Percentiles rank a stretch among this genome's conserved stretches.
Evolutionary conservation across 2,329 filamentous ascomycete species (phyloP).

Genomic region (Clonostachys sp.): DNA sequence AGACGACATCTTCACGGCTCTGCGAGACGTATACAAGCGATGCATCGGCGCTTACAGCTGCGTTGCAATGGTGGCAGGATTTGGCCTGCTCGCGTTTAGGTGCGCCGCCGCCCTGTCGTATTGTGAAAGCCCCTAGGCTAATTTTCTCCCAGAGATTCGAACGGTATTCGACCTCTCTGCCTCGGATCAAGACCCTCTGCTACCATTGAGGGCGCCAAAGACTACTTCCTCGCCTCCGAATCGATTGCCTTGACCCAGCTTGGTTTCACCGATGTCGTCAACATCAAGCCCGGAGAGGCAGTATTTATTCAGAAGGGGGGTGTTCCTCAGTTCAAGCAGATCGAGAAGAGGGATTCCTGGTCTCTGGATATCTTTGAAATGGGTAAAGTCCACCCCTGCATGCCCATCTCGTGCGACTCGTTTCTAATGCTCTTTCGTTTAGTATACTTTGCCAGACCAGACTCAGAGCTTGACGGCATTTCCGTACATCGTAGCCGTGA

Average conservation of each 20-base stretch:
- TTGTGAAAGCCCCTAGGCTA: not conserved
- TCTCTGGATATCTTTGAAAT: not conserved
- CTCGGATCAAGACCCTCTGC: constrained; percentile 69
- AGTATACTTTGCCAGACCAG: constrained; percentile 82
- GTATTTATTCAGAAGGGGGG: constrained; percentile 80
- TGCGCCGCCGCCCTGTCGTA: constrained; percentile 41
- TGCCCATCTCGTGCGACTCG: too few species aligned
- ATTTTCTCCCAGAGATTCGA: constrained; percentile 12
- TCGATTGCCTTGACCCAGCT: constrained; percentile 79
- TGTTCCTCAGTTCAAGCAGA: constrained; percentile 69
- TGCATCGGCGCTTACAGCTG: constrained; percentile 77
- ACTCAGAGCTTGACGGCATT: constrained; percentile 81
- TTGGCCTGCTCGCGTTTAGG: constrained; percentile 75
- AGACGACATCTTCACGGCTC: constrained; percentile 69
- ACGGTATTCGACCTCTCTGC: constrained; percentile 79
- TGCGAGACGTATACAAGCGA: constrained; percentile 67
- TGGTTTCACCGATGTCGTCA: constrained; percentile 70
- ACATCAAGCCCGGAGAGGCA: constrained; percentile 79
- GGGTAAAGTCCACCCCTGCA: not conserved
- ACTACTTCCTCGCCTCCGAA: constrained; percentile 92
- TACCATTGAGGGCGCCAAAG: constrained; percentile 56
- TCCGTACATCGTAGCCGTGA: constrained; percentile 79
- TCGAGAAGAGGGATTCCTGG: constrained; percentile 59
- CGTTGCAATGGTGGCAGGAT: constrained; percentile 77
- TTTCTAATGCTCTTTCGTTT: constrained; percentile 28